These are phyloP conservation scores for Tremellales sp. DNA, from an alignment of 1,284 basidiomycete genomes.

Conservation along the genomic window DNA sequence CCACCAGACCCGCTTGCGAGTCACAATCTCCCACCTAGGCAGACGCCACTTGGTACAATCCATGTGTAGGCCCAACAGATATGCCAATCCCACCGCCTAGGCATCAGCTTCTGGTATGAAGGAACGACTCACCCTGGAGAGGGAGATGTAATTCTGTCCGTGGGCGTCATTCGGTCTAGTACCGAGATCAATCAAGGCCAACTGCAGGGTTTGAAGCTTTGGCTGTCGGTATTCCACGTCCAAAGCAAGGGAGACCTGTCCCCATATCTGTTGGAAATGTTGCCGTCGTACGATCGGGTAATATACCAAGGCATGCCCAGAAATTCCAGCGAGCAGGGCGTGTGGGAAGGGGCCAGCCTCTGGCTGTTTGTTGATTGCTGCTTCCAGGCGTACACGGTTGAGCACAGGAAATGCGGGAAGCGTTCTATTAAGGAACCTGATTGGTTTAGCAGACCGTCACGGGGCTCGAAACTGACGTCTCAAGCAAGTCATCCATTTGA, in stretches of 20 bases:
- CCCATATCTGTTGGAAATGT: constrained; percentile 7
- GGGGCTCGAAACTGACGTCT: constrained; percentile 3
- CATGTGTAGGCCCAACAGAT: constrained; percentile 6
- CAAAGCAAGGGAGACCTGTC: constrained; percentile 7
- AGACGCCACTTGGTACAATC: constrained; percentile 8
- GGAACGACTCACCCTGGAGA: constrained; percentile 27
- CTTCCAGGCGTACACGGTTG: constrained; percentile 8
- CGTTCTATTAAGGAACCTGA: constrained; percentile 3
- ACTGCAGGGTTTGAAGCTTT: constrained; percentile 4
- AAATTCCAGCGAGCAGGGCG: constrained; percentile 9
- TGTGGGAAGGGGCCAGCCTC: constrained; percentile 9
- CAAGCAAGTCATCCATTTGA: constrained; percentile 2
- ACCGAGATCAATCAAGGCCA: too few species aligned
- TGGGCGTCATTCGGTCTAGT: constrained; percentile 31
- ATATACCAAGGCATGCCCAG: constrained; percentile 8
- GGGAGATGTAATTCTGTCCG: constrained; percentile 27
- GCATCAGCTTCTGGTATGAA: neutral
- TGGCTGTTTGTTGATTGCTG: constrained; percentile 4
- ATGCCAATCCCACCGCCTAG: too few species aligned
- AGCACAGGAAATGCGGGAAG: constrained; percentile 9
- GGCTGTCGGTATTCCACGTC: constrained; percentile 12
- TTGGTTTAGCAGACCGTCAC: neutral
- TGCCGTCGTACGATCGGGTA: constrained; percentile 1
- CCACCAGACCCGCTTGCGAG: constrained; percentile 12
- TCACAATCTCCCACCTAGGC: constrained; percentile 7